Conservation (phyloP, 2,329 filamentous ascomycete species). For the Aspergillus quadrilineatus region DNA sequence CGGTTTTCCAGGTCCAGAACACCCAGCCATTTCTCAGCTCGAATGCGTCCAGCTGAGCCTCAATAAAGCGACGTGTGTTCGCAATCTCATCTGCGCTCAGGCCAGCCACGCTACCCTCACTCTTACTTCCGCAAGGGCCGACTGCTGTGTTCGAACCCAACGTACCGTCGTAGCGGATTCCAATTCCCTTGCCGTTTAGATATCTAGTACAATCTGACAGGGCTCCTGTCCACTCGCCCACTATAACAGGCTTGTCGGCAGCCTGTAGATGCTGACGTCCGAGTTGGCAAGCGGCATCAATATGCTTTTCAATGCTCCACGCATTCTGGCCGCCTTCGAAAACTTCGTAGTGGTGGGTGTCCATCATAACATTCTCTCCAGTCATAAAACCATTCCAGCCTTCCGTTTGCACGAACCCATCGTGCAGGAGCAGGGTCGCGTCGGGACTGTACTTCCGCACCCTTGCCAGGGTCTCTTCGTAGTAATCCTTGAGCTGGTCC, state of each 20-base stretch:
- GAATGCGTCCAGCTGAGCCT: constrained; percentile 48
- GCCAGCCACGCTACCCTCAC: constrained; percentile 48
- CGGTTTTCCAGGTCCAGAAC: constrained; percentile 54
- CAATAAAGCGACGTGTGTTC: constrained; percentile 45
- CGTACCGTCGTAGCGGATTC: constrained; percentile 59
- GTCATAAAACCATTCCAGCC: constrained; percentile 64
- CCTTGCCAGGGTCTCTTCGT: constrained; percentile 53
- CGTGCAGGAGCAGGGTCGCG: constrained; percentile 57
- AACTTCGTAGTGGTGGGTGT: constrained; percentile 69
- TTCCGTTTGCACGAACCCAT: constrained; percentile 46
- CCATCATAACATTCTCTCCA: constrained; percentile 56
- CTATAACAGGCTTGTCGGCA: constrained; percentile 65
- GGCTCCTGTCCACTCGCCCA: constrained; percentile 68
- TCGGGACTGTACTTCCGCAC: constrained; percentile 47
- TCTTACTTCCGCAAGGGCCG: constrained; percentile 56
- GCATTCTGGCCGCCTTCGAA: constrained; percentile 56
- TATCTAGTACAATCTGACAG: constrained; percentile 61
- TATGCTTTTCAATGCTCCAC: constrained; percentile 54
- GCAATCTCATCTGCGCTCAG: constrained; percentile 38
- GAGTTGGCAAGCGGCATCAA: constrained; percentile 57
- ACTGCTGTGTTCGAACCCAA: constrained; percentile 49
- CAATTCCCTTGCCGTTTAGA: constrained; percentile 58
- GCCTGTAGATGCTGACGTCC: constrained; percentile 48
- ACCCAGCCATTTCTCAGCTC: constrained; percentile 47
- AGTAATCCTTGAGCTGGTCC: constrained; percentile 53